phyloP scores from a whole-genome alignment of 2,329 filamentous ascomycete species.

The Penicillium decumbens region DNA sequence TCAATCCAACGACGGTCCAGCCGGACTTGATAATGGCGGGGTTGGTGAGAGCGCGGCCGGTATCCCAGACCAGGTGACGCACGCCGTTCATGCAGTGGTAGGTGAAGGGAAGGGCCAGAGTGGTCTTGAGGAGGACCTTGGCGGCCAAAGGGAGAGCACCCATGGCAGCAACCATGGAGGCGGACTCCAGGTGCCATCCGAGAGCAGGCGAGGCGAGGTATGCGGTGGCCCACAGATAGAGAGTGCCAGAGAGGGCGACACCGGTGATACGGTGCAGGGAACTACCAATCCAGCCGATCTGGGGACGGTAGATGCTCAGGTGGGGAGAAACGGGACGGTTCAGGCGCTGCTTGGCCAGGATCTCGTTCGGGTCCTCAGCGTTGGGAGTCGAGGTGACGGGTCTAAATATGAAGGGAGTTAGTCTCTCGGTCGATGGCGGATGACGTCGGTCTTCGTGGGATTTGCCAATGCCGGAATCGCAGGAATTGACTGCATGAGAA shows the following conservation, averaged over 20 bases:
- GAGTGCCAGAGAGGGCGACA: slow-evolving; percentile 61
- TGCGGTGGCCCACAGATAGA: slow-evolving; percentile 74
- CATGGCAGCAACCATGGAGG: slow-evolving; percentile 60
- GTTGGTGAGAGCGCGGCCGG: slow-evolving; percentile 59
- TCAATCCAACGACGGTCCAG: slow-evolving; percentile 59
- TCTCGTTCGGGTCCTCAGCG: slow-evolving; percentile 39
- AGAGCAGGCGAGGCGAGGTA: slow-evolving; percentile 76
- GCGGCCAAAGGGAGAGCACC: slow-evolving; percentile 56
- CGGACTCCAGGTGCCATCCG: slow-evolving; percentile 65
- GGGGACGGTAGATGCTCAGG: slow-evolving; percentile 76
- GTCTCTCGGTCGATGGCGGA: slow-evolving; percentile 15
- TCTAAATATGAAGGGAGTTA: slow-evolving; percentile 25
- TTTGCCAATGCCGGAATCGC: background rate
- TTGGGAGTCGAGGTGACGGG: slow-evolving; percentile 29
- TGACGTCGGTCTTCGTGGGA: slow-evolving; percentile 26
- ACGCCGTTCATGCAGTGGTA: slow-evolving; percentile 67
- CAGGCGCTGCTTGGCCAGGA: slow-evolving; percentile 77
- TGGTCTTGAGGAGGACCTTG: slow-evolving; percentile 58
- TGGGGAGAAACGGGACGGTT: slow-evolving; percentile 80
- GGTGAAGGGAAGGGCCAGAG: slow-evolving; percentile 60
- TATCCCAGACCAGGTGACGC: slow-evolving; percentile 68
- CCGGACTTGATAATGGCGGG: slow-evolving; percentile 61
- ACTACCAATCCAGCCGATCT: slow-evolving; percentile 78
- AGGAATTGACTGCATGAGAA: background rate
- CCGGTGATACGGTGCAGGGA: slow-evolving; percentile 83